These are phyloP conservation scores for Entomortierella parvispora DNA, from an alignment of 192 early-diverging fungal species.

Conservation along the genomic window DNA sequence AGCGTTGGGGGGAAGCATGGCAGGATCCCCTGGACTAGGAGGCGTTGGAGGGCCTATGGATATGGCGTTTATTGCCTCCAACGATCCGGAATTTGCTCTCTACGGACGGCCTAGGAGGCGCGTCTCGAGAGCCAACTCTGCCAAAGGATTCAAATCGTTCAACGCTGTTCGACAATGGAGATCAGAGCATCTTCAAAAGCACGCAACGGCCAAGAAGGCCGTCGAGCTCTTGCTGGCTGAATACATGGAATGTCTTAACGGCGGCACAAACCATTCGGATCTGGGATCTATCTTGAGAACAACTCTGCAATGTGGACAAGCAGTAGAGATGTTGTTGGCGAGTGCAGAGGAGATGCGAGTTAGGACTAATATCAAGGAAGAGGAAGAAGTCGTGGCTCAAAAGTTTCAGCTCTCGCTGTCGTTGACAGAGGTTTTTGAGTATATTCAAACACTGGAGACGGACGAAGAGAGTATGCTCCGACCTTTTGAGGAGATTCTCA, in stretches of 20 bases:
- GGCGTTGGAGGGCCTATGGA: background rate
- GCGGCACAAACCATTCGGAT: background rate
- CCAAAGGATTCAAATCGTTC: slow-evolving; percentile 49
- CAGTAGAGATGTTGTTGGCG: slow-evolving; percentile 20
- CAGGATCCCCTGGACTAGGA: background rate
- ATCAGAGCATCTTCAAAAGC: slow-evolving; percentile 27
- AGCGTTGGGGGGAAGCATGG: too few relatives aligned
- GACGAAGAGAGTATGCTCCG: background rate
- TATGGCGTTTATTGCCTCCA: background rate
- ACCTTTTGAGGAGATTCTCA: slow-evolving; percentile 8
- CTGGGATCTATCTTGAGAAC: slow-evolving; percentile 13
- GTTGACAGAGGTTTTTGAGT: slow-evolving; percentile 18
- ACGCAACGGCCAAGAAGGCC: slow-evolving; percentile 16
- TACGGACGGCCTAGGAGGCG: slow-evolving; percentile 12
- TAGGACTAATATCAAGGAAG: slow-evolving; percentile 30
- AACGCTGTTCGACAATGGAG: slow-evolving; percentile 48
- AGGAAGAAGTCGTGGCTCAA: slow-evolving; percentile 1
- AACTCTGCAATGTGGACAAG: slow-evolving; percentile 20
- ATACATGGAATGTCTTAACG: slow-evolving; percentile 39
- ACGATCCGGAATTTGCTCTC: background rate
- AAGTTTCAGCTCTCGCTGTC: slow-evolving; percentile 19
- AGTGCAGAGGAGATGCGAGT: slow-evolving; percentile 34
- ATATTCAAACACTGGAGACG: slow-evolving; percentile 17
- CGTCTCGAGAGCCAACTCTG: slow-evolving; percentile 37
- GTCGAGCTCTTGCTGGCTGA: slow-evolving; percentile 25